Evolutionary conservation across 2,329 filamentous ascomycete species (phyloP), one percentile per base, ranked within the genome.

Genomic region (Aureobasidium sp.): DNA sequence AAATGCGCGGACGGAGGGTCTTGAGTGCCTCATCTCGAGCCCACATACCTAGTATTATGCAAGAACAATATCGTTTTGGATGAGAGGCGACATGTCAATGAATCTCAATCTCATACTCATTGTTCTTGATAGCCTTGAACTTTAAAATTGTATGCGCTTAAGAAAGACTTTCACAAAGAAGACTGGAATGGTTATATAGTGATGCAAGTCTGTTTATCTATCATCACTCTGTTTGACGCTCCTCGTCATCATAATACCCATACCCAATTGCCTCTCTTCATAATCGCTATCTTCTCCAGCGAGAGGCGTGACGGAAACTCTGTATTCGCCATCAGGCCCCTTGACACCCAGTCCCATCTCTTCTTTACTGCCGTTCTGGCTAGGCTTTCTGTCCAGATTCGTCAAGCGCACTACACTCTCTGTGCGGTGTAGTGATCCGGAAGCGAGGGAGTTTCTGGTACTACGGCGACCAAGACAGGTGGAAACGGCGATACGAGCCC

Each of bases 371-470:
- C 29, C 29, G 13, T 29, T 47, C 2, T 46, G 27, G 8, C 53
- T 57, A 1, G 6, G 3, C 53, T 47, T 57, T 12, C 32, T 27
- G 7, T 47, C 55, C 9, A 59, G 20, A 5, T 59, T 59, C 2
- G 55, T 59, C n/a, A 59, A 39, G 12, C 55, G 55, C 5, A 59
- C 42, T n/a, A 59, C 42, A n/a, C 42, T 48, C 26, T 59, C 55
- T 6, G 37, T 37, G 12, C 55, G 41, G 26, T 59, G 55, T 20
- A 59, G 41, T 5, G 27, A 36, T 29, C 55, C 39, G 3, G 41
- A 47, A 1, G 55, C 32, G 10, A 48, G 32, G 13, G 20, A 37
- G 41, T 44, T 48, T 10, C 41, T 27, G 7, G 32, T 42, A 10
- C 51, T 55, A 15, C 51, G 51, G 23, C 42, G 20, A 2, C 55